phyloP scores from a whole-genome alignment of 2,329 filamentous ascomycete genomes.

The Aureobasidium zeae region DNA sequence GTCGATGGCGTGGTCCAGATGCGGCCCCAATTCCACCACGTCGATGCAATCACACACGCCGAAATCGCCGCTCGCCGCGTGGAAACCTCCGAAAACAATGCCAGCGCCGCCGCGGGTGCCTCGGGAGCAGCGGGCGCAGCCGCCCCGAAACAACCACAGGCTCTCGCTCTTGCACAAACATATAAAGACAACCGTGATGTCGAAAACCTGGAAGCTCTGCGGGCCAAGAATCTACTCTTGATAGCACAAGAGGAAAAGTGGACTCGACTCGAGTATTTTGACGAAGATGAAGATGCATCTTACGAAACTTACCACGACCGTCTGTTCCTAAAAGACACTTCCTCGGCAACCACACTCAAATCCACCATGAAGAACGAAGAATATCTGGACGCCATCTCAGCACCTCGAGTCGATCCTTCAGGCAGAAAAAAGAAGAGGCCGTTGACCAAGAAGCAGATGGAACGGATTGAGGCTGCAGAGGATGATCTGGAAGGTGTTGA shows the following conservation, averaged over 20 bases:
- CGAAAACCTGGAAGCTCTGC: conserved; percentile 53
- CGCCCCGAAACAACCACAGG: conserved; percentile 15
- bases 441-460: conserved; percentile 21
- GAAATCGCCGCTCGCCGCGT: conserved; percentile 29
- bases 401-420: conserved; percentile 34
- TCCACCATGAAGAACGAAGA: conserved; percentile 48
- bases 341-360: conserved; percentile 38
- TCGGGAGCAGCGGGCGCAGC: too few species aligned
- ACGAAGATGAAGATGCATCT: conserved; percentile 65
- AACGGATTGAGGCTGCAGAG: conserved; percentile 20
- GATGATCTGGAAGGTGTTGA: conserved; percentile 15
- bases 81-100: conserved; percentile 38
- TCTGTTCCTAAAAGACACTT: conserved; percentile 49
- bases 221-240: conserved; percentile 66
- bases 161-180: conserved; percentile 21
- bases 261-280: conserved; percentile 68
- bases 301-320: conserved; percentile 69
- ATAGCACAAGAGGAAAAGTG: conserved; percentile 74
- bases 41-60: conserved; percentile 68
- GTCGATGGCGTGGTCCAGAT: conserved; percentile 78
- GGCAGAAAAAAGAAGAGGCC: conserved; percentile 31
- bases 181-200: conserved; percentile 43
- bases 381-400: conserved; percentile 56
- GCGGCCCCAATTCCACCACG: conserved; percentile 83
- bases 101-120: conserved; percentile 34